A percentile compares a stretch with the other conserved stretches of the same genome.
These are phyloP conservation scores for Trichothecium roseum DNA, from an alignment of 2,329 filamentous ascomycete genomes.

Conservation along the genomic window DNA sequence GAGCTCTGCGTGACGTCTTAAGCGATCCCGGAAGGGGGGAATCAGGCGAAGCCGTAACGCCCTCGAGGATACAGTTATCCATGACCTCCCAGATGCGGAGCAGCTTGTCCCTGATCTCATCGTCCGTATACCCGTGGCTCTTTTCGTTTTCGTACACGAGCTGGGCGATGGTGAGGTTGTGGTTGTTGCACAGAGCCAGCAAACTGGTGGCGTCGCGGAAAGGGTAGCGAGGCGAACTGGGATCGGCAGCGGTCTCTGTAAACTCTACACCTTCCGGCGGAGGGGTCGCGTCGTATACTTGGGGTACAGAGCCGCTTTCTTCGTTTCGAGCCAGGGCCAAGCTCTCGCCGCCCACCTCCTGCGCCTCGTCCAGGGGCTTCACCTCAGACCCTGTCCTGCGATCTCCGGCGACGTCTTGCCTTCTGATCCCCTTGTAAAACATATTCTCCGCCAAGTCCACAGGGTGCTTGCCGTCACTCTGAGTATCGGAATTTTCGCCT, in stretches of 20 bases:
- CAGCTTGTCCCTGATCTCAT: slow-evolving; percentile 35
- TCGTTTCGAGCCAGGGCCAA: slow-evolving; percentile 3
- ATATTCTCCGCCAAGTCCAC: slow-evolving; percentile 39
- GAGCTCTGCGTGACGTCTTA: slow-evolving; percentile 35
- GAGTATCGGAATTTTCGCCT: slow-evolving; percentile 9
- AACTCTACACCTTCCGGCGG: background rate
- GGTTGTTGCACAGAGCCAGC: slow-evolving; percentile 33
- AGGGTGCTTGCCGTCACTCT: slow-evolving; percentile 21
- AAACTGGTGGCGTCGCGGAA: slow-evolving; percentile 36
- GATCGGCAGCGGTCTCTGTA: slow-evolving; percentile 1
- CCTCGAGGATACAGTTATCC: slow-evolving; percentile 39
- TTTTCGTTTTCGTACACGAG: slow-evolving; percentile 42
- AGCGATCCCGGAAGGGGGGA: slow-evolving; percentile 33
- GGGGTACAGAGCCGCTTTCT: background rate
- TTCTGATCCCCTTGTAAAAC: slow-evolving; percentile 40
- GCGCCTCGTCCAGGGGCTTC: slow-evolving; percentile 19
- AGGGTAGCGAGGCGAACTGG: slow-evolving; percentile 26
- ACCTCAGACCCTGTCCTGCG: slow-evolving; percentile 33
- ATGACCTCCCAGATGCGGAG: slow-evolving; percentile 41
- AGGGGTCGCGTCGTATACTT: slow-evolving; percentile 5
- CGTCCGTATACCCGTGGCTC: slow-evolving; percentile 37
- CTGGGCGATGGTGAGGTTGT: slow-evolving; percentile 41
- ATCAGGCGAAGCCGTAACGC: slow-evolving; percentile 32
- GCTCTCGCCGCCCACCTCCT: slow-evolving; percentile 3
- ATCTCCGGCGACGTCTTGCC: slow-evolving; percentile 33